These are phyloP conservation scores for Pigoraptor vietnamica DNA, from an alignment of 78 protist species.

Conservation along the genomic window DNA sequence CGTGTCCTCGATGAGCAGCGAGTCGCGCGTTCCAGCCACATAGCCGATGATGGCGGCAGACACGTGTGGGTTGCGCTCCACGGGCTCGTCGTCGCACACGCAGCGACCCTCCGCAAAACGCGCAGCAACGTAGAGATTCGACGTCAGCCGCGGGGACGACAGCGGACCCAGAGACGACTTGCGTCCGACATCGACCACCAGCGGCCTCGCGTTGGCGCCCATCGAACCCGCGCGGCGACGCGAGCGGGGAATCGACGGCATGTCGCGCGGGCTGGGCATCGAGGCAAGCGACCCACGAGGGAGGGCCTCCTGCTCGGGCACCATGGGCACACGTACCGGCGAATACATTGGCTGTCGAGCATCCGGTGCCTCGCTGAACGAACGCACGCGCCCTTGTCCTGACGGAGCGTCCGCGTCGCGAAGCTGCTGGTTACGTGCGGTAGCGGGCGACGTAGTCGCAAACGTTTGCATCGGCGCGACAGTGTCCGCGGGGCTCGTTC, in stretches of 20 bases:
- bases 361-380: too few relatives aligned
- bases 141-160: not conserved
- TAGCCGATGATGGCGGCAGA: not conserved
- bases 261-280: too few relatives aligned
- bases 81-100: not conserved
- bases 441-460: too few relatives aligned
- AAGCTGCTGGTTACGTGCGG: too few relatives aligned
- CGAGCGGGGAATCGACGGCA: not conserved
- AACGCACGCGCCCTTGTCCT: too few relatives aligned
- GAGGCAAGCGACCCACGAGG: too few relatives aligned
- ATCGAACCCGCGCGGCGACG: not conserved
- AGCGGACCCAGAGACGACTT: not conserved
- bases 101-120: not conserved
- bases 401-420: too few relatives aligned
- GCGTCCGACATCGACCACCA: not conserved
- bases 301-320: too few relatives aligned
- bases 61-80: not conserved
- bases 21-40: not conserved
- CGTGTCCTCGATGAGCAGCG: not conserved
- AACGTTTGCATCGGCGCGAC: too few relatives aligned
- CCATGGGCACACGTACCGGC: too few relatives aligned
- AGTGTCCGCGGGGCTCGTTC: too few relatives aligned
- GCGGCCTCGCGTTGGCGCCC: not conserved
- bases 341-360: too few relatives aligned
- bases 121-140: not conserved